Base-by-base conservation (phyloP, 306 rosid genomes). In the Coriaria nepalensis region DNA sequence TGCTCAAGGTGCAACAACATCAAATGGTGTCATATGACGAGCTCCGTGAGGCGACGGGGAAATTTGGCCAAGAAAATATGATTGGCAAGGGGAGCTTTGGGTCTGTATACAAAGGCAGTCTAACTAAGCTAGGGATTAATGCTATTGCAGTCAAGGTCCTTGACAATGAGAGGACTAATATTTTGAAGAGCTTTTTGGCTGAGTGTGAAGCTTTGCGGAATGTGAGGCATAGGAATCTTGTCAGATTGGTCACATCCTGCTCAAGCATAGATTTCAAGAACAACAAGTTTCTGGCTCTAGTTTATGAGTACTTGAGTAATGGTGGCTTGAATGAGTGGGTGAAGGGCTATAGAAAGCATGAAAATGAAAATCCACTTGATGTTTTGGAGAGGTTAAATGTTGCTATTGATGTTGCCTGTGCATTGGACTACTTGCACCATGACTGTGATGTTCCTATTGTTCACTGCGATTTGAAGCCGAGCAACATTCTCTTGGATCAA, bases 271-370 rank as follows among this genome's bases (percentile, higher is more conserved):
- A 85, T 77, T 71, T 47, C 33, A 76, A 62, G 57, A 72, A 74
- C 61, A 73, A 53, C 50, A 78, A 78, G 35, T 85, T 73, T n/a
- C 34, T 78, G 53, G 93, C 85, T 57, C 52, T 85, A 48, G 78
- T 81, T 13, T 85, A 78, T 20, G 87, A 81, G 67, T 81, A 55
- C 46, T n/a, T 78, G 8, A 42, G 73, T n/a, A 78, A 78, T 52
- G 87, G 84, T 11, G 76, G 78, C 68, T 69, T 85, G 73, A 87
- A 85, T 7, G 87, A 86, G 49, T 86, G 93, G 95, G 56, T 81
- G 0, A 71, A 40, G 29, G 88, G 81, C 49, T 61, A 33, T 53
- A 76, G 6, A 53, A 69, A 35, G 15, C 69, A 70, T 38, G 68
- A 6, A 53, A 60, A 74, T 34, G 81, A 79, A 15, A 55, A 52